Evolutionary conservation across 2,329 filamentous ascomycete species (phyloP).

Genomic region (Epichloe gansuensis): DNA sequence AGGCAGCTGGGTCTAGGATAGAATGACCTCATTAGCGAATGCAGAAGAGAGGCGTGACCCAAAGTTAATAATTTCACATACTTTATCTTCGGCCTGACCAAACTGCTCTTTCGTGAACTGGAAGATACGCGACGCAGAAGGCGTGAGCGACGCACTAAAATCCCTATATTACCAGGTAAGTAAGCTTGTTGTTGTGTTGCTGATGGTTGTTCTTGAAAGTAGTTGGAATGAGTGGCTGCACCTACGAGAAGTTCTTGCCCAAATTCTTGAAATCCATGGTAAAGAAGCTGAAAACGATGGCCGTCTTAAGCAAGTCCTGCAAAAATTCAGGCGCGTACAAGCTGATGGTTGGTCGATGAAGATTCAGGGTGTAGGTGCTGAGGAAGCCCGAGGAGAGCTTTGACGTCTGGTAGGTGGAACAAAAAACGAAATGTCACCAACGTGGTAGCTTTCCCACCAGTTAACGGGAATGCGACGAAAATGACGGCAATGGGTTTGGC

Average conservation of each 20-base stretch:
- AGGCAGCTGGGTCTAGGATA: constrained; percentile 73
- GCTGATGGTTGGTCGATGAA: background rate
- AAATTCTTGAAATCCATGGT: constrained; percentile 49
- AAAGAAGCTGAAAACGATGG: background rate
- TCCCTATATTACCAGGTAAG: constrained; percentile 26
- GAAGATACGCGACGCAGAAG: constrained; percentile 85
- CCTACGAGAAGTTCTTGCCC: constrained; percentile 44
- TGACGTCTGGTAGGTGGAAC: too few species aligned
- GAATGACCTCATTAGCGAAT: constrained; percentile 8
- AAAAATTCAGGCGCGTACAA: background rate
- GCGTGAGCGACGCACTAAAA: constrained; percentile 72
- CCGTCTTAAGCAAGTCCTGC: background rate
- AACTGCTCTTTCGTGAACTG: constrained; percentile 98
- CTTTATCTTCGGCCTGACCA: constrained; percentile 89
- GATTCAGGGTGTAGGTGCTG: too few species aligned
- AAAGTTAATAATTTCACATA: constrained; percentile 19
- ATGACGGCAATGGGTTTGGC: too few species aligned
- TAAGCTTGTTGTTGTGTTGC: constrained; percentile 9
- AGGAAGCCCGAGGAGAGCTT: background rate
- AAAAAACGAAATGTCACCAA: too few species aligned
- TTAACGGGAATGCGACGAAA: too few species aligned
- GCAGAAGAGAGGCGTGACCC: background rate
- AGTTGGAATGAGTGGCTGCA: constrained; percentile 5
- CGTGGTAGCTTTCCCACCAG: too few species aligned
- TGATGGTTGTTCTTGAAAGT: background rate